Evolutionary conservation across 2,329 filamentous ascomycete genomes (phyloP).

Genomic region (Verticillium nubilum): DNA sequence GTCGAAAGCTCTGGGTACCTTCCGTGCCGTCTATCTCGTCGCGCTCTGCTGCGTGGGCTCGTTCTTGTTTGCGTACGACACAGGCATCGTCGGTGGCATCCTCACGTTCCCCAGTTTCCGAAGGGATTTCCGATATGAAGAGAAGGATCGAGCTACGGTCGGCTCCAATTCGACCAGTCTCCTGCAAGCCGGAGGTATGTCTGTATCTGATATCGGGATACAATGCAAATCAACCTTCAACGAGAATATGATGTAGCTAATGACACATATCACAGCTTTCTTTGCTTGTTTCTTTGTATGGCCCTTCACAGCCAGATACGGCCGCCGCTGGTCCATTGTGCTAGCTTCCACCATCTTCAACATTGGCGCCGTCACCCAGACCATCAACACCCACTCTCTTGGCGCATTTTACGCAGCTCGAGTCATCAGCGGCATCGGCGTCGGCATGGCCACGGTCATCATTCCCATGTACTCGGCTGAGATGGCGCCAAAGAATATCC

Average conservation of each 20-base stretch:
- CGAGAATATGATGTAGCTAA: neutral
- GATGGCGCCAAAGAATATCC: constrained; percentile 40
- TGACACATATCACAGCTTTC: constrained; percentile 23
- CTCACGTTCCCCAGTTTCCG: constrained; percentile 31
- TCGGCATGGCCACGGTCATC: constrained; percentile 33
- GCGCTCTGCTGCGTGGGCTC: constrained; percentile 31
- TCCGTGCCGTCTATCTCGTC: constrained; percentile 30
- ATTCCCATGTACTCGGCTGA: constrained; percentile 41
- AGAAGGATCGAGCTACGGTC: constrained; percentile 22
- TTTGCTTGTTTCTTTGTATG: constrained; percentile 36
- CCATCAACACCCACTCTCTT: constrained; percentile 29
- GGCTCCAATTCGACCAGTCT: constrained; percentile 34
- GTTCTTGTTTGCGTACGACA: constrained; percentile 36
- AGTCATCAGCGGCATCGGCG: constrained; percentile 25
- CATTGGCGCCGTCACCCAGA: constrained; percentile 33
- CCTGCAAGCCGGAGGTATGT: constrained; percentile 32
- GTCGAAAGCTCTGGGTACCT: constrained; percentile 21
- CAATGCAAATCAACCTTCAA: too few species aligned
- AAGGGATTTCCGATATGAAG: constrained; percentile 27
- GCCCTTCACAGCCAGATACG: constrained; percentile 34
- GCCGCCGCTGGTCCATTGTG: constrained; percentile 32
- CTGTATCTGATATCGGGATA: too few species aligned
- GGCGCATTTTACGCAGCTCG: constrained; percentile 32
- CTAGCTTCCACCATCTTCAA: constrained; percentile 37
- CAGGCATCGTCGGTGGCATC: constrained; percentile 35